Base-by-base conservation (phyloP, 495 filamentous ascomycete genomes). In the Penicillium canescens region DNA sequence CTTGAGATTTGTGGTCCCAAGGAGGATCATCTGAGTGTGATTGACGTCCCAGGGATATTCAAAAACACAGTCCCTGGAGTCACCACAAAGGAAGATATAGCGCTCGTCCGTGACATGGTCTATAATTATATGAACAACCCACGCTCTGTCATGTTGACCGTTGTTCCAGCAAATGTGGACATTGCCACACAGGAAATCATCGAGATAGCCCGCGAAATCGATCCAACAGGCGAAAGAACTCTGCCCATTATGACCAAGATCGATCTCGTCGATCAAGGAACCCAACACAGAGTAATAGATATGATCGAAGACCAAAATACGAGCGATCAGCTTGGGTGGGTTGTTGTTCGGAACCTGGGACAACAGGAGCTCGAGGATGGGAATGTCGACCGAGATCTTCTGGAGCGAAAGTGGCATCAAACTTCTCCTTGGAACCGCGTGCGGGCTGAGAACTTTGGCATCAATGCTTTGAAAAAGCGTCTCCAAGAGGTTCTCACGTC, bases 11-110 rank as follows among this genome's bases (percentile, higher is more conserved):
- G 55, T 24, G 83, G 86, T 0, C 84, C 84, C 0, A 42, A 80
- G 1, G 70, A 83, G 50, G 69, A 80, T n/a, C 76, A 87, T 55
- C 63, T 88, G 3, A 84, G 72, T 39, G 68, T 87, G 3, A 80
- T 87, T 39, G 83, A 88, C 53, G 75, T 86, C 3, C 85, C 84
- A 0, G 82, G 85, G 0, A 81, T 86, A 11, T 87, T 88, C 62
- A 77, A 75, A 14, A 78, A 60, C 18, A 65, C 75, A 0, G 78
- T 70, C 8, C 50, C 72, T 13, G 80, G 78, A 4, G 14, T 71
- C 4, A 83, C 76, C 0, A 80, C 52, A 62, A 82, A 82, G 45
- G 58, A 62, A 0, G 74, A 84, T 42, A 82, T 80, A 21, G 46
- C 45, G 0, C 56, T 81, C 10, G 81, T 86, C 0, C 65, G 58